Conservation (phyloP, 2,329 filamentous ascomycete genomes). For the Penicillium sp. region DNA sequence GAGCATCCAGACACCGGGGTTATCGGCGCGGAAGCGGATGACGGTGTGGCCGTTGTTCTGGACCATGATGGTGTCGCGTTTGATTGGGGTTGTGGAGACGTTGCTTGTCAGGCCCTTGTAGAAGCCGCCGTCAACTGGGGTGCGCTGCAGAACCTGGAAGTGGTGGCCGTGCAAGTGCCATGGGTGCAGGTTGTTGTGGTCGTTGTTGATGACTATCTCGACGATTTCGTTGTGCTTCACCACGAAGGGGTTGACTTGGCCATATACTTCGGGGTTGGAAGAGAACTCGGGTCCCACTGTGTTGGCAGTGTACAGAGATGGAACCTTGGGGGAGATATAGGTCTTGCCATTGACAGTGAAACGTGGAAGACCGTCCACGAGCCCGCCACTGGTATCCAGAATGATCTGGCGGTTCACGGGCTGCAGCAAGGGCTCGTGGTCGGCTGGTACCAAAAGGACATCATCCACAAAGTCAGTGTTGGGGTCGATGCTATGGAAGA, state of each 20-base stretch:
- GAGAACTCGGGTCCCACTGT: constrained; percentile 47
- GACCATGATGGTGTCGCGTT: constrained; percentile 31
- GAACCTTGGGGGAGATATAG: constrained; percentile 66
- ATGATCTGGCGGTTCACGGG: constrained; percentile 27
- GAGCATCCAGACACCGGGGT: constrained; percentile 32
- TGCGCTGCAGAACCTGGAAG: constrained; percentile 39
- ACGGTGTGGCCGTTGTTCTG: constrained; percentile 27
- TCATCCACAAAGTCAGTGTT: constrained; percentile 60
- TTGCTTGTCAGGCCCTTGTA: constrained; percentile 22
- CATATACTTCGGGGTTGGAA: constrained; percentile 55
- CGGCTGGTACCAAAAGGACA: constrained; percentile 21
- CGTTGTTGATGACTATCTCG: constrained; percentile 33
- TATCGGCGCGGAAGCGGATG: constrained; percentile 30
- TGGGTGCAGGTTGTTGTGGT: constrained; percentile 35
- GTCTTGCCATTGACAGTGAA: constrained; percentile 70
- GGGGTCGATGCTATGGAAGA: constrained; percentile 48
- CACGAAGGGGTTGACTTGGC: constrained; percentile 59
- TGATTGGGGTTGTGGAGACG: constrained; percentile 22
- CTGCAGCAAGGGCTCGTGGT: constrained; percentile 21
- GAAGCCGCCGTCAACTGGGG: constrained; percentile 19
- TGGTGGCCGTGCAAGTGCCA: constrained; percentile 48
- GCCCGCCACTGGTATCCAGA: constrained; percentile 51
- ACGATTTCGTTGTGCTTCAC: constrained; percentile 51
- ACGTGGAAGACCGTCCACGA: constrained; percentile 53
- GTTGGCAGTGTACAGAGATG: constrained; percentile 67